Conservation (phyloP, 1,139 yeast species). For the Geotrichum citri-aurantii region DNA sequence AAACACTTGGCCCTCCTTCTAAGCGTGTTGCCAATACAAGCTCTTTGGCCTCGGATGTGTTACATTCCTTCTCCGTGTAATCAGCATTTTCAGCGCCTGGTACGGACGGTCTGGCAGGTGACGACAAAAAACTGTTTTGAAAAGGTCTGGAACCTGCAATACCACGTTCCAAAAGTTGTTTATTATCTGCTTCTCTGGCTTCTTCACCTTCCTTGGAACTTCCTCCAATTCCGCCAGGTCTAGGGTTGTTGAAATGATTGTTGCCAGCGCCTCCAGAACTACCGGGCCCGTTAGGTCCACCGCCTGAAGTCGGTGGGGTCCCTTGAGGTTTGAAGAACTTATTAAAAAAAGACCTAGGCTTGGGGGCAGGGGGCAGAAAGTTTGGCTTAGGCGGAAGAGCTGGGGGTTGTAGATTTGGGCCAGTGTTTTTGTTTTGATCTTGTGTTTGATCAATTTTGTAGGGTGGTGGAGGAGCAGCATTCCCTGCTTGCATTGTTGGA, state of each 20-base stretch:
- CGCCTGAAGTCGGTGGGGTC: background rate
- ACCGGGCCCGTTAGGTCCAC: background rate
- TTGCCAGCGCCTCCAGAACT: background rate
- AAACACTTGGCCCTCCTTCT: constrained; percentile 12
- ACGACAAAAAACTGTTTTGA: background rate
- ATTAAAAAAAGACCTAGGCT: constrained; percentile 10
- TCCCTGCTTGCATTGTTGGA: background rate
- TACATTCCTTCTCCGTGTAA: constrained; percentile 9
- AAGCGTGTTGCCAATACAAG: constrained; percentile 3
- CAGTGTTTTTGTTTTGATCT: background rate
- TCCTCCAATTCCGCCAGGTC: background rate
- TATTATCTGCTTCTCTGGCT: constrained; percentile 3
- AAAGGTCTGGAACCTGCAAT: constrained; percentile 17
- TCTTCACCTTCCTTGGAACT: background rate
- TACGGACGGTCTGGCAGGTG: constrained; percentile 7
- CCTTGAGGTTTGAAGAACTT: constrained; percentile 6
- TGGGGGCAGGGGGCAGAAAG: background rate
- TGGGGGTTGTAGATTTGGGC: background rate
- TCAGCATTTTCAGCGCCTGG: background rate
- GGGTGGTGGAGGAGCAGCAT: background rate
- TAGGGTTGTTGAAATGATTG: background rate
- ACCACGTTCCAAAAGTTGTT: constrained; percentile 14
- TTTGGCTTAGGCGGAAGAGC: background rate
- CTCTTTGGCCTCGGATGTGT: constrained; percentile 3
- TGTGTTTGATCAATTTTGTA: background rate